Percentiles rank a stretch among this genome's conserved stretches.
Conservation (phyloP, 768 basidiomycete genomes). For the Calocera viscosa region DNA sequence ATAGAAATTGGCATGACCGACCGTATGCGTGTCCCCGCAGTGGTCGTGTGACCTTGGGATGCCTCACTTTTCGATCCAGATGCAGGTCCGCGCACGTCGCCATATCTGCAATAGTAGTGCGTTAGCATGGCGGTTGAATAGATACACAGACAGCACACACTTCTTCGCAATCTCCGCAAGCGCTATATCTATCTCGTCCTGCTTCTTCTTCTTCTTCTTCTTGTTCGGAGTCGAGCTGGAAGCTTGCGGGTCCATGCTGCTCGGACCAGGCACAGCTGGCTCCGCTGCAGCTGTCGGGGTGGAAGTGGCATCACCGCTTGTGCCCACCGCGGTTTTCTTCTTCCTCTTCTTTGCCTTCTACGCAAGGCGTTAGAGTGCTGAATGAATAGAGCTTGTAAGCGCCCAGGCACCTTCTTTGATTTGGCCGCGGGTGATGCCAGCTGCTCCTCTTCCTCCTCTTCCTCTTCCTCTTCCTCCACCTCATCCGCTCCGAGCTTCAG, state of each 20-base stretch:
- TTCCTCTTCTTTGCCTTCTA: constrained; percentile 28
- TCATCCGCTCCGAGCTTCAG: constrained; percentile 27
- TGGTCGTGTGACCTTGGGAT: background rate
- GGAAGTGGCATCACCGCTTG: background rate
- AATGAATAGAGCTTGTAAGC: background rate
- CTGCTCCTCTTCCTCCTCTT: constrained; percentile 29
- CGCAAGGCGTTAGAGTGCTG: constrained; percentile 9
- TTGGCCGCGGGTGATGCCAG: constrained; percentile 22
- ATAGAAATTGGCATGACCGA: background rate
- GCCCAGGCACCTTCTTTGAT: constrained; percentile 21
- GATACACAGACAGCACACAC: constrained; percentile 30
- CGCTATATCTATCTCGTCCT: constrained; percentile 60
- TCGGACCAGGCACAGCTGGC: background rate
- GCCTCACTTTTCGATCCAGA: background rate
- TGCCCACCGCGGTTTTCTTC: constrained; percentile 14
- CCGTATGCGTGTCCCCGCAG: constrained; percentile 7
- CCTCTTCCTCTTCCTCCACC: constrained; percentile 25
- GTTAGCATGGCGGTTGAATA: constrained; percentile 1
- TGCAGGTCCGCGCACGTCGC: constrained; percentile 31
- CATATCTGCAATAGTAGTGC: constrained; percentile 9
- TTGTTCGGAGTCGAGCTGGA: constrained; percentile 33
- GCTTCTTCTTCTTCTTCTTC: constrained; percentile 50
- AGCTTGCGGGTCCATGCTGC: background rate
- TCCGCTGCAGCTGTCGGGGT: background rate
- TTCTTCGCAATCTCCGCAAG: constrained; percentile 73